Base-by-base conservation (phyloP, 2,329 filamentous ascomycete genomes). In the Colletotrichum sidae region DNA sequence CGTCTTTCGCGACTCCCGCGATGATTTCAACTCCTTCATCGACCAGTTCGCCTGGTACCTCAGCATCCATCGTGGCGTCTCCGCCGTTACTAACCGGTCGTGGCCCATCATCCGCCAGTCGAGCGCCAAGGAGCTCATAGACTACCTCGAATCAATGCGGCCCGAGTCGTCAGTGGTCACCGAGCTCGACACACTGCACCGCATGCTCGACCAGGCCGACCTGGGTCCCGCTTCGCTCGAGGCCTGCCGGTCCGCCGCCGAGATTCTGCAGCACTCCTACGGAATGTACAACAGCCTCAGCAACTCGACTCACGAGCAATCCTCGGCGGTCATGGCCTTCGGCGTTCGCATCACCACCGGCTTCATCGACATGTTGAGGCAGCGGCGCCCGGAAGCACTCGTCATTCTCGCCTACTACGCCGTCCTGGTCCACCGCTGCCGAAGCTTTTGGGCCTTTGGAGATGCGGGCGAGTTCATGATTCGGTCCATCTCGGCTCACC, bases 371-470 rank as follows among this genome's bases (percentile, higher is more conserved):
- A 70, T 76, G 15, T 69, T 81, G 37, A 71, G 73, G 13, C 74
- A 75, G 35, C 70, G 75, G n/a, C 72, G 74, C 1, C 78, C 80
- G 0, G 79, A 80, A 52, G 80, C 80, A 8, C 72, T 86, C 33
- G 73, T 83, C 10, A 77, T 86, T 7, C 71, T 86, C 25, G 83
- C 81, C 6, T 79, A 85, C 68, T 85, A 84, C 63, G 82, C 82
- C 10, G 77, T 84, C 4, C 69, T 86, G 46, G 72, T 85, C n/a
- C 79, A 84, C 65, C 75, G 74, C 12, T 78, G 75, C 45, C 72
- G 77, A 8, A 65, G 70, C 5, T 71, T 74, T 41, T 84, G 82
- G 78, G 66, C 78, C 42, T 70, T 79, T 60, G 70, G 70, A 11
- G 70, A 75, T 13, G 67, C 72, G 4, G 76, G 77, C 11, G 62